phyloP scores from a whole-genome alignment of 495 filamentous ascomycete genomes.

The Letharia lupina region DNA sequence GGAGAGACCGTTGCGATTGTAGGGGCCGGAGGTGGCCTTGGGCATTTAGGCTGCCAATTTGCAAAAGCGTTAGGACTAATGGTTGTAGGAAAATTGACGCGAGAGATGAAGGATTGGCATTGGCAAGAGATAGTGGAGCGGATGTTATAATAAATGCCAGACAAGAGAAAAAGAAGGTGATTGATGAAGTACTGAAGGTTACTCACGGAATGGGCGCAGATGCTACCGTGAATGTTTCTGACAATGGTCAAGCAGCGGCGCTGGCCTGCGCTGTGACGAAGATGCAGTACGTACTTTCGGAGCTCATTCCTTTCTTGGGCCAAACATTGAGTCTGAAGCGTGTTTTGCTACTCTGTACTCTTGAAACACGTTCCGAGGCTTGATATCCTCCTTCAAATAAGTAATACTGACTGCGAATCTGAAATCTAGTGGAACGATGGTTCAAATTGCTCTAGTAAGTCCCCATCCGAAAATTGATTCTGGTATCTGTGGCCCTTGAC shows the following conservation, averaged over 20 bases:
- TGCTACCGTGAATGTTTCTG: conserved; percentile 39
- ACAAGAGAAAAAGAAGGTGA: conserved; percentile 36
- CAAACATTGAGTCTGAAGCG: neutral
- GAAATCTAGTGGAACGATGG: conserved; percentile 33
- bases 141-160: conserved; percentile 46
- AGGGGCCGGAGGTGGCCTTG: conserved; percentile 50
- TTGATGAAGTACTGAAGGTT: conserved; percentile 36
- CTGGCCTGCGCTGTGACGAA: conserved; percentile 44
- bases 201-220: conserved; percentile 42
- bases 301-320: neutral
- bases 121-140: conserved; percentile 38
- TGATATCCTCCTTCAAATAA: neutral
- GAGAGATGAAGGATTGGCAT: conserved; percentile 42
- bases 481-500: neutral
- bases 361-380: neutral
- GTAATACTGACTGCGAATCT: neutral
- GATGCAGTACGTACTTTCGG: conserved; percentile 31
- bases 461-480: neutral
- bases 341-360: neutral
- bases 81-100: conserved; percentile 48
- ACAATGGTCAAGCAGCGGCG: conserved; percentile 38
- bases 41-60: conserved; percentile 48
- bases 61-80: conserved; percentile 43
- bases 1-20: conserved; percentile 46
- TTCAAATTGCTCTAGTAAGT: conserved; percentile 47